These are phyloP conservation scores for Hippophae tibetana DNA, from an alignment of 306 rosid species.

Conservation along the genomic window DNA sequence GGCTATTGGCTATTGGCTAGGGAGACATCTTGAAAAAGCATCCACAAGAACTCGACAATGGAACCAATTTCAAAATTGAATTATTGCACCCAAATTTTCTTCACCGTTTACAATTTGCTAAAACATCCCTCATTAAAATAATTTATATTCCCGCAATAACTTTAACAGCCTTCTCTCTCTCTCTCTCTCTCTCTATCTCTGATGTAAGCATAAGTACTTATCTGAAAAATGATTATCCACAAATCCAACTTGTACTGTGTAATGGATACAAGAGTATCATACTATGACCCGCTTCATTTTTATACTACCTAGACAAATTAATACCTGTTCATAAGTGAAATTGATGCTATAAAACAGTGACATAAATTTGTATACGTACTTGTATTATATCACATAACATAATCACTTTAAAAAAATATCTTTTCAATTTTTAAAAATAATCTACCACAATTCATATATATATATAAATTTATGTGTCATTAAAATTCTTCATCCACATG, in stretches of 20 bases:
- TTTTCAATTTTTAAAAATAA: too few species aligned
- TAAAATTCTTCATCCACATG: too few species aligned
- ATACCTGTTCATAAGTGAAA: conserved; percentile 2
- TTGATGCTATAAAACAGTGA: conserved; percentile 18
- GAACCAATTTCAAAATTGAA: conserved; percentile 37
- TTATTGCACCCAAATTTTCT: conserved; percentile 26
- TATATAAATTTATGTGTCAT: too few species aligned
- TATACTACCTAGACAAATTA: background rate
- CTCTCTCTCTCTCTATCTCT: conserved; percentile 20
- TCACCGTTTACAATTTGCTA: conserved; percentile 29
- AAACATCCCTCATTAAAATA: conserved; percentile 39
- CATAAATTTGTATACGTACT: too few species aligned
- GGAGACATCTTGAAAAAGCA: conserved; percentile 1
- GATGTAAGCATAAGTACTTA: conserved; percentile 53
- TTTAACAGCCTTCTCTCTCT: conserved; percentile 1
- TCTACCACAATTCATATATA: too few species aligned
- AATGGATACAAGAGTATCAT: conserved; percentile 9
- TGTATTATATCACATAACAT: too few species aligned
- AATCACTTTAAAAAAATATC: too few species aligned
- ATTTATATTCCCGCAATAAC: conserved; percentile 41
- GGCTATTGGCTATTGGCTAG: background rate
- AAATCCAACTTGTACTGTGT: conserved; percentile 26
- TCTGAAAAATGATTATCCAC: conserved; percentile 57
- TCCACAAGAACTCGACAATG: conserved; percentile 25
- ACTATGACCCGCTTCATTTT: conserved; percentile 10